A percentile compares a stretch with the other conserved stretches of the same genome.
phyloP scores from a whole-genome alignment of 305 asterid genomes.

The Stenogyne calaminthoides region DNA sequence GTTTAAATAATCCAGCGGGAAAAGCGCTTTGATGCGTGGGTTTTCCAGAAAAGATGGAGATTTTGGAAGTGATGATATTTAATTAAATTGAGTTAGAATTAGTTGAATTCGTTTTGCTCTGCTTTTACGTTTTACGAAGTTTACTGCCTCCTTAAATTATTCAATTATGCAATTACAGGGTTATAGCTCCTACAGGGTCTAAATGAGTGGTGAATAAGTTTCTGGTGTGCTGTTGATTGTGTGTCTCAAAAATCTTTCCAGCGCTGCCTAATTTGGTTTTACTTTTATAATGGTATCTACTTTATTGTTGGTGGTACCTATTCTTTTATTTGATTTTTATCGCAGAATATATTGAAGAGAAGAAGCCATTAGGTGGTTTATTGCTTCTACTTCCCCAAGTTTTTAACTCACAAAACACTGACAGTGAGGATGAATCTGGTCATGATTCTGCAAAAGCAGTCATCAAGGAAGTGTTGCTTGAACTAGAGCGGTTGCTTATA shows the following conservation, averaged over 20 bases:
- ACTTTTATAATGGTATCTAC: slow-evolving; percentile 3
- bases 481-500: slow-evolving; percentile 71
- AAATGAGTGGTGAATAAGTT: neutral
- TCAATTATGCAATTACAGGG: slow-evolving; percentile 10
- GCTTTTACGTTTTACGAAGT: neutral
- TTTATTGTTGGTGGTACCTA: slow-evolving; percentile 19
- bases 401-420: slow-evolving; percentile 55
- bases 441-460: slow-evolving; percentile 39
- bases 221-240: slow-evolving; percentile 19
- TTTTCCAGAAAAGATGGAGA: slow-evolving; percentile 24
- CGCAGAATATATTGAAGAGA: slow-evolving; percentile 84
- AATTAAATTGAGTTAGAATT: neutral
- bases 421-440: slow-evolving; percentile 42
- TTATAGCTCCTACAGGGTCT: neutral
- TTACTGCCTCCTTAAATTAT: slow-evolving; percentile 6
- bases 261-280: slow-evolving; percentile 11
- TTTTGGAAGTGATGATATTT: slow-evolving; percentile 5
- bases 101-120: slow-evolving; percentile 16
- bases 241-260: slow-evolving; percentile 9
- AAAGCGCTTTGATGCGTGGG: slow-evolving; percentile 17
- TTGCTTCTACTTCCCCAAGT: slow-evolving; percentile 80
- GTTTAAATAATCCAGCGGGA: slow-evolving; percentile 27
- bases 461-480: slow-evolving; percentile 47
- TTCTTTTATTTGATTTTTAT: slow-evolving; percentile 30
- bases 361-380: slow-evolving; percentile 85